A percentile compares a stretch with the other conserved stretches of the same genome.
Conservation (phyloP, 2,329 filamentous ascomycete species). For the Pseudogymnoascus sp. region DNA sequence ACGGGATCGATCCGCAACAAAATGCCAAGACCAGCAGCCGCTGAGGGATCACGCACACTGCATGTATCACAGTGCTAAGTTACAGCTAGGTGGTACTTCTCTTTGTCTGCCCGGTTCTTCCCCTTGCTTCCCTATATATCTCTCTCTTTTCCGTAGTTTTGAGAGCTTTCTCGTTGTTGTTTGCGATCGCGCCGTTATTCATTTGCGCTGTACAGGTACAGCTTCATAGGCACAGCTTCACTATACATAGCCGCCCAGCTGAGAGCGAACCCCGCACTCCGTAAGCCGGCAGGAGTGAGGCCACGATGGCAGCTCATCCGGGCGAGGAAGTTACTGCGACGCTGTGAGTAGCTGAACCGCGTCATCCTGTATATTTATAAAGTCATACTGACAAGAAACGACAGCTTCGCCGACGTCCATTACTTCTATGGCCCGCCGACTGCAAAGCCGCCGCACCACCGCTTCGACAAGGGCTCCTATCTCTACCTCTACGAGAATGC, state of each 20-base stretch:
- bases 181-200: neutral
- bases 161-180: neutral
- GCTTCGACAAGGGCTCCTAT: conserved; percentile 73
- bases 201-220: neutral
- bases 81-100: too few species aligned
- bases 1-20: neutral
- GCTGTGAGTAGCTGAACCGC: conserved; percentile 35
- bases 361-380: neutral
- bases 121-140: neutral
- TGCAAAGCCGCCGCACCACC: conserved; percentile 63
- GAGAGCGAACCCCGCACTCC: neutral
- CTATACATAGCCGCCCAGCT: neutral
- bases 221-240: neutral
- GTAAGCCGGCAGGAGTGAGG: neutral
- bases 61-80: too few species aligned
- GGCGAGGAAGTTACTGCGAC: conserved; percentile 45
- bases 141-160: neutral
- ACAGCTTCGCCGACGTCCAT: conserved; percentile 68
- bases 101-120: neutral
- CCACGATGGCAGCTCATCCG: conserved; percentile 36
- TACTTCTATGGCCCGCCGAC: conserved; percentile 67
- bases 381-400: neutral
- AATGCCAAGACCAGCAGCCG: neutral
- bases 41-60: neutral
- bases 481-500: conserved; percentile 73